Evolutionary conservation across 148 eudicot species (phyloP).

Genomic region (Pouteria glomerata): DNA sequence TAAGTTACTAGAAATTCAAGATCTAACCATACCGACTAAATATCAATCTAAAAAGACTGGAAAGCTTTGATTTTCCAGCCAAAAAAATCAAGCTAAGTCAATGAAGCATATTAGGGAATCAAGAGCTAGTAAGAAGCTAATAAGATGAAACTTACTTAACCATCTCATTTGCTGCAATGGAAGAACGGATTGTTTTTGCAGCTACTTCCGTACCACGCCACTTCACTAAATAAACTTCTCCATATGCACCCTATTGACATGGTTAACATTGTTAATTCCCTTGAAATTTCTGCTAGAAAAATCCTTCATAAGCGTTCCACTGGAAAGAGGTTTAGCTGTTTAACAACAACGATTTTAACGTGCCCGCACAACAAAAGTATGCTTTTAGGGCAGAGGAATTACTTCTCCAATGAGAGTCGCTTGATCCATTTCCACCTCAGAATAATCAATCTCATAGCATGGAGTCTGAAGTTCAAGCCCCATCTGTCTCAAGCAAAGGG

Average conservation of each 20-base stretch:
- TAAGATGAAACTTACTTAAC: slow-evolving; percentile 27
- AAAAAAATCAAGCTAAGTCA: not conserved
- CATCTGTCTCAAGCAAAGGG: slow-evolving; percentile 22
- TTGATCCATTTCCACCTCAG: slow-evolving; percentile 31
- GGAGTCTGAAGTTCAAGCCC: slow-evolving; percentile 29
- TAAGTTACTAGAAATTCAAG: no score
- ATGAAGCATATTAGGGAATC: not conserved
- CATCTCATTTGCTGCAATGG: slow-evolving; percentile 36
- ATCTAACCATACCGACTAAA: not conserved
- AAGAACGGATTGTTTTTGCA: slow-evolving; percentile 46
- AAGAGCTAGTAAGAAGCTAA: not conserved
- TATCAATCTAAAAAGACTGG: not conserved
- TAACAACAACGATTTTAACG: not conserved
- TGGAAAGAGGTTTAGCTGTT: not conserved
- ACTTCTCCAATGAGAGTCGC: slow-evolving; percentile 39
- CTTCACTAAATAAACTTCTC: slow-evolving; percentile 40
- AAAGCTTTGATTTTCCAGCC: not conserved
- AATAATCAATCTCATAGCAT: slow-evolving; percentile 26
- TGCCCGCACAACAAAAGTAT: not conserved
- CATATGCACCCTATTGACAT: slow-evolving; percentile 34
- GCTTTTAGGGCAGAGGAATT: slow-evolving; percentile 18
- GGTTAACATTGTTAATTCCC: slow-evolving; percentile 1
- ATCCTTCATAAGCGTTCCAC: not conserved
- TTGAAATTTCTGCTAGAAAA: not conserved
- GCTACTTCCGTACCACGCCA: slow-evolving; percentile 52